Percentiles rank a stretch among this genome's conserved stretches.
Conservation (phyloP, 805 yeast genomes). For the Debaryomyces castellii region DNA sequence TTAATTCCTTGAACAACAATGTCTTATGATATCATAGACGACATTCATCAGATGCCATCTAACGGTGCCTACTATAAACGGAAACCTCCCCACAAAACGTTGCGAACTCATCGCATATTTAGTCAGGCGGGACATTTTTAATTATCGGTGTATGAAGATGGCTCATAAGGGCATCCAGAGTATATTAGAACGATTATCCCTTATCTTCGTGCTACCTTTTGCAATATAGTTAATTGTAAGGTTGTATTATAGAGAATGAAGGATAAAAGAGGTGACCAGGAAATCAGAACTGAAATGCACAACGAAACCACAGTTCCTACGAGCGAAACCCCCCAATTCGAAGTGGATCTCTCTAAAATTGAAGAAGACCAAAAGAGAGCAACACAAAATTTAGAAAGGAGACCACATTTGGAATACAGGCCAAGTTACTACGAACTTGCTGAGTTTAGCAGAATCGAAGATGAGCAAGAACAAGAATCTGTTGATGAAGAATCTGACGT, state of each 20-base stretch:
- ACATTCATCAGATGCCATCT: too few relatives aligned
- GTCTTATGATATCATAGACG: too few relatives aligned
- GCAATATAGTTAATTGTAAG: too few relatives aligned
- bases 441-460: not conserved
- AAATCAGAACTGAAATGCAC: not conserved
- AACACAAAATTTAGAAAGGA: slow-evolving; percentile 3
- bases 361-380: not conserved
- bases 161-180: not conserved
- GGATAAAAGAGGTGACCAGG: not conserved
- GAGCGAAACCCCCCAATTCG: not conserved
- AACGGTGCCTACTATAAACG: not conserved
- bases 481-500: not conserved
- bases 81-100: not conserved
- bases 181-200: not conserved
- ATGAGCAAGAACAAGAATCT: not conserved
- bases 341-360: not conserved
- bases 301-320: not conserved
- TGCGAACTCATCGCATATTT: not conserved
- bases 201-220: not conserved
- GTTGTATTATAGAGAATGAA: not conserved
- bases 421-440: slow-evolving; percentile 2
- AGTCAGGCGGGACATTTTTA: not conserved
- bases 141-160: not conserved
- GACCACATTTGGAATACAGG: slow-evolving; percentile 3
- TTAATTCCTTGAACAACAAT: too few relatives aligned